Conservation (phyloP, 345 rosid genomes). For the Hibiscus tridactylites region DNA sequence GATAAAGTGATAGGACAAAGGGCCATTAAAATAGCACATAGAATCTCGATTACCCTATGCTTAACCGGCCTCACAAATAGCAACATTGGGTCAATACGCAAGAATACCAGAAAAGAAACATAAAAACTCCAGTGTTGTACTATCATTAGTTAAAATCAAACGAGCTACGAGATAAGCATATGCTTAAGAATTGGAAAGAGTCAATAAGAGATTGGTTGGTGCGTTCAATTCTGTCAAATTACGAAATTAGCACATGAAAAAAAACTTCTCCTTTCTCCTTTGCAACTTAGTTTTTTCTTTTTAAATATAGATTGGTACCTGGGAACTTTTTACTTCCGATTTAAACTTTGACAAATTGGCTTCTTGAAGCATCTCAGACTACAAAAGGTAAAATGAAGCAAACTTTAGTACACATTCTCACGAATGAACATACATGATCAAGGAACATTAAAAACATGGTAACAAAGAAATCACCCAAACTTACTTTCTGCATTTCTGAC, state of each 20-base stretch:
- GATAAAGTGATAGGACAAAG: background rate
- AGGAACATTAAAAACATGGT: too few species aligned
- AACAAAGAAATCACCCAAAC: background rate
- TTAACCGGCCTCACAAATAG: background rate
- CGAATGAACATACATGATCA: background rate
- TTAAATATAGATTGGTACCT: slow-evolving; percentile 28
- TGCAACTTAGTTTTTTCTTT: too few species aligned
- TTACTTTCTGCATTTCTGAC: slow-evolving; percentile 81
- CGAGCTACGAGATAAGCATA: background rate
- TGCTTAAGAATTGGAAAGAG: background rate
- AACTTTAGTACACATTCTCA: background rate
- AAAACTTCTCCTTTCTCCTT: background rate
- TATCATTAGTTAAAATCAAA: background rate
- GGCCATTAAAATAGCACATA: background rate
- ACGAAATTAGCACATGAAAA: background rate
- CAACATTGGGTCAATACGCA: background rate
- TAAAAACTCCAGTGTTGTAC: background rate
- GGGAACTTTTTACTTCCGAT: slow-evolving; percentile 62
- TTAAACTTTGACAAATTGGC: slow-evolving; percentile 71
- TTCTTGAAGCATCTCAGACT: slow-evolving; percentile 71
- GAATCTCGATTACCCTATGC: background rate
- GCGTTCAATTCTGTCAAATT: background rate
- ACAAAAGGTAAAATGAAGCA: background rate
- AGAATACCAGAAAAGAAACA: background rate
- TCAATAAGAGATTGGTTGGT: background rate